Conservation (phyloP, 2,329 filamentous ascomycete species). For the Neocucurbitaria cava region DNA sequence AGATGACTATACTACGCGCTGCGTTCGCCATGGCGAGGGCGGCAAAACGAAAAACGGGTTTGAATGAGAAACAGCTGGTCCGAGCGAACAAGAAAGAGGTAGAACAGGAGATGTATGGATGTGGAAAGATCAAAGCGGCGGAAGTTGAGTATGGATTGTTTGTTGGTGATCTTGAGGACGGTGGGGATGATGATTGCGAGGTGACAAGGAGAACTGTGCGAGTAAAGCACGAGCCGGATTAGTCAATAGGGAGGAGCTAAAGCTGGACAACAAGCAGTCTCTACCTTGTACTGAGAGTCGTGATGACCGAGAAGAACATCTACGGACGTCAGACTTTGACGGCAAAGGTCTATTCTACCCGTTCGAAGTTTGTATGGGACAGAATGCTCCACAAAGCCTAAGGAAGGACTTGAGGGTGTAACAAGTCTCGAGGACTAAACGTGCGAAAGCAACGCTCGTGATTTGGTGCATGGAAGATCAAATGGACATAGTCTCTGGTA, state of each 20-base stretch:
- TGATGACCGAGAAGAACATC: no score
- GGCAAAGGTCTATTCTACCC: no score
- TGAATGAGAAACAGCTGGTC: constrained; percentile 25
- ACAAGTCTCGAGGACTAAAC: no score
- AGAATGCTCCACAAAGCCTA: no score
- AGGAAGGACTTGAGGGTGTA: no score
- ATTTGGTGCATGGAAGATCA: no score
- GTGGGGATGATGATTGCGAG: not conserved
- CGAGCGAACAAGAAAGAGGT: constrained; percentile 19
- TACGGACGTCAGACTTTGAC: no score
- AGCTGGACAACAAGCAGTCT: no score
- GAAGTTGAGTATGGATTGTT: constrained; percentile 21
- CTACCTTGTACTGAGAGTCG: not conserved
- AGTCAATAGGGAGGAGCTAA: no score
- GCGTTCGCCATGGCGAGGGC: constrained; percentile 37
- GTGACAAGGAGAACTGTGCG: not conserved
- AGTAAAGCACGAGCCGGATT: not conserved
- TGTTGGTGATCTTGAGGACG: constrained; percentile 7
- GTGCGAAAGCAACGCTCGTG: no score
- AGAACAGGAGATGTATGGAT: constrained; percentile 28
- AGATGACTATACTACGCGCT: constrained; percentile 42
- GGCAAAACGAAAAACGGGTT: constrained; percentile 29
- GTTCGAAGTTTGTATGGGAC: no score
- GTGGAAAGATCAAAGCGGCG: constrained; percentile 15
- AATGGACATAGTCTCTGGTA: no score